Conservation (phyloP, 139 green algal genomes). For the Volvox reticuliferus region DNA sequence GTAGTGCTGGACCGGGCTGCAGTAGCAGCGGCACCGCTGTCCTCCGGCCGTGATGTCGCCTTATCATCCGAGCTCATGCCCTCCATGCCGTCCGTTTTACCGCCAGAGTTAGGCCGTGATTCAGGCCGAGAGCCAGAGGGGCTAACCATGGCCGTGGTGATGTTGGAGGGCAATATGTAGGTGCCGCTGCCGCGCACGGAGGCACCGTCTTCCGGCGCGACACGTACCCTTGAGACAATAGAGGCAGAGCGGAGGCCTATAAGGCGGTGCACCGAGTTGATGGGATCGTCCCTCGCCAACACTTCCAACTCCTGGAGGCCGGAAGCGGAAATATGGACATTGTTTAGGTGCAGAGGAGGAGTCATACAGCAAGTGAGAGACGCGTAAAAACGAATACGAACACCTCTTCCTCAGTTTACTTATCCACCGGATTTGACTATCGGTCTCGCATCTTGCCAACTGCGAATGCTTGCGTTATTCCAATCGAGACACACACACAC, state of each 20-base stretch:
- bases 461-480: too few relatives aligned
- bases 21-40: neutral
- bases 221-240: constrained; percentile 6
- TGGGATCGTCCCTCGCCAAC: constrained; percentile 7
- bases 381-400: too few relatives aligned
- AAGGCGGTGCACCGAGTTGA: constrained; percentile 28
- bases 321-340: too few relatives aligned
- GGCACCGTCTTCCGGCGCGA: constrained; percentile 39
- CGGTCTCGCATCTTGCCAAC: too few relatives aligned
- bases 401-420: too few relatives aligned
- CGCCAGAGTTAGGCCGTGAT: neutral
- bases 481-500: too few relatives aligned
- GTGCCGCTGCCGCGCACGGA: constrained; percentile 10
- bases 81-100: neutral
- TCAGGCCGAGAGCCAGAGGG: neutral
- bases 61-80: neutral
- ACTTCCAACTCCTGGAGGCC: constrained; percentile 21
- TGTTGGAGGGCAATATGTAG: neutral
- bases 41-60: neutral
- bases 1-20: neutral
- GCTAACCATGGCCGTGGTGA: neutral
- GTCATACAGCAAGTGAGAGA: too few relatives aligned
- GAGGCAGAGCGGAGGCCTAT: constrained; percentile 31
- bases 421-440: too few relatives aligned
- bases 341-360: too few relatives aligned